Base-by-base conservation (phyloP, 805 yeast species). In the Kluyveromyces starmeri region DNA sequence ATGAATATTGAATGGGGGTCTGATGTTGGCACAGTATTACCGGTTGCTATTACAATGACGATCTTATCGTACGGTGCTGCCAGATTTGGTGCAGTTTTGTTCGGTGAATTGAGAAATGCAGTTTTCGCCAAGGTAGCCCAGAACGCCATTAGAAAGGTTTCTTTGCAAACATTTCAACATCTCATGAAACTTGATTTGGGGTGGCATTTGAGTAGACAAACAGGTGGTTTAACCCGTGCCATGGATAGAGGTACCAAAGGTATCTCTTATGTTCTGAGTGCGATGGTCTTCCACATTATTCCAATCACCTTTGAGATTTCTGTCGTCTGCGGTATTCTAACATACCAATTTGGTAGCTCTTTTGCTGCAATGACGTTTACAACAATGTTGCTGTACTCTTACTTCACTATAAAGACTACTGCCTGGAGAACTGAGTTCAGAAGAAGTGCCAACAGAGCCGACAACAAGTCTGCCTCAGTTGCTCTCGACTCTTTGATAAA, bases 241-340 rank as follows among this genome's bases (percentile, higher is more conserved):
- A 92, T 92, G 50, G 98, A 92, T 51, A 68, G 98, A 44, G 98
- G 98, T 57, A 89, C 97, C 1, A 89, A 92, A 49, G 98, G 98
- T 64, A 89, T 92, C 35, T 79, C 94, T 9, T 88, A 83, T 48
- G 96, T 92, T 4, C 64, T 92, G 30, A 76, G 83, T 23, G 95
- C 97, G 2, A 83, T 89, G 95, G 95, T 92, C n/a, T 89, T 92
- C 65, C 97, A 92, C 55, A 88, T 92, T 23, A 65, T 89, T 21
- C 98, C 98, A 7, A 82, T 89, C 26, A 70, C 94, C 3, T 82
- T 92, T 53, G 98, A 92, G 56, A 92, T 92, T 35, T 71, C 83
- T 3, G 79, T 92, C 36, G 98, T 92, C 9, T 83, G 96, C 54
- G 95, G 96, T 37, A 82, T 92, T 28, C 65, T 92, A 45, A 85